Percentiles rank a stretch among this genome's conserved stretches.
Evolutionary conservation across 495 filamentous ascomycete species (phyloP).

Genomic region (Monascus purpureus): DNA sequence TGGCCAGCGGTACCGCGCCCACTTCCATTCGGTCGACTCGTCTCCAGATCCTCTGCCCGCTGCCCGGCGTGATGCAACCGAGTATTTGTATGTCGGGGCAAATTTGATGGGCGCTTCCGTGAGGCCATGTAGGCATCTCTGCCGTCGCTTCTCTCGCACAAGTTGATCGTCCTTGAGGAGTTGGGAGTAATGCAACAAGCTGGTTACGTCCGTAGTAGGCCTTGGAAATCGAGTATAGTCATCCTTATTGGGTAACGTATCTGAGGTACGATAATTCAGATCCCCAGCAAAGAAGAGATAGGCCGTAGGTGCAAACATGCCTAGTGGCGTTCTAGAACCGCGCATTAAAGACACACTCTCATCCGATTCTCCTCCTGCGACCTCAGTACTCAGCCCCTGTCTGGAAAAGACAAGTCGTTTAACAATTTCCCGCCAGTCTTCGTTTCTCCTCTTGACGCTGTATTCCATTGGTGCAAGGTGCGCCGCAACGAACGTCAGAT

Average conservation of each 20-base stretch:
- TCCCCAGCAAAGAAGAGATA: slow-evolving; percentile 81
- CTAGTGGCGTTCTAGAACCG: slow-evolving; percentile 9
- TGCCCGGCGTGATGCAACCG: slow-evolving; percentile 28
- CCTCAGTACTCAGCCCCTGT: slow-evolving; percentile 3
- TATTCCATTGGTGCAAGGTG: slow-evolving; percentile 81
- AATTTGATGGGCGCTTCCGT: slow-evolving; percentile 62
- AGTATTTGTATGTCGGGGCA: slow-evolving; percentile 86
- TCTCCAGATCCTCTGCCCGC: slow-evolving; percentile 11
- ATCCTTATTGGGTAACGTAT: slow-evolving; percentile 36
- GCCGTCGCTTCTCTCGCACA: slow-evolving; percentile 45
- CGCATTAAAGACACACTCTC: slow-evolving; percentile 29
- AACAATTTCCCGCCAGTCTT: slow-evolving; percentile 74
- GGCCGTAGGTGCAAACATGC: slow-evolving; percentile 59
- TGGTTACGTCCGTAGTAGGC: slow-evolving; percentile 31
- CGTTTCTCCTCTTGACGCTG: slow-evolving; percentile 54
- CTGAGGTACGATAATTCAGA: slow-evolving; percentile 81
- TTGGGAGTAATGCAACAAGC: slow-evolving; percentile 39
- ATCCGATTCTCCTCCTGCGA: slow-evolving; percentile 17
- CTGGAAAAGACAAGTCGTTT: slow-evolving; percentile 57
- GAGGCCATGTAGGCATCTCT: slow-evolving; percentile 60
- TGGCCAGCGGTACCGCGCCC: slow-evolving; percentile 71
- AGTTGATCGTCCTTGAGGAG: slow-evolving; percentile 69
- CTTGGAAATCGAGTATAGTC: slow-evolving; percentile 47
- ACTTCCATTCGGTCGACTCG: slow-evolving; percentile 47
- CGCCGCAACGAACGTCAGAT: slow-evolving; percentile 74